Percentiles rank a stretch among this genome's conserved stretches.
phyloP scores from a whole-genome alignment of 164 flowering plant genomes.

The Sextonia rubra region DNA sequence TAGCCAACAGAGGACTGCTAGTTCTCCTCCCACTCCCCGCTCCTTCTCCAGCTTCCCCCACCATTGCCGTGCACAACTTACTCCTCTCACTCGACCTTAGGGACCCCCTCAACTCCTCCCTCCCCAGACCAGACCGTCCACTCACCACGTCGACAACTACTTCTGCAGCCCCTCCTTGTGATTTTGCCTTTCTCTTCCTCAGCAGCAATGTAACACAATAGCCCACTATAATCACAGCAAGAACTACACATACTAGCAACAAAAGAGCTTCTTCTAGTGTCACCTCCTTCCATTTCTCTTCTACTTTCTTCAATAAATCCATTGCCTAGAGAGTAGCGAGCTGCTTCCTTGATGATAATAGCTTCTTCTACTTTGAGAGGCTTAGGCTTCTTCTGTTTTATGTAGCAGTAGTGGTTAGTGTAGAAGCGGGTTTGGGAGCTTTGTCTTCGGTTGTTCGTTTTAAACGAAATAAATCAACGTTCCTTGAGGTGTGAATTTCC shows the following conservation, averaged over 20 bases:
- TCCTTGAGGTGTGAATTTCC: background rate
- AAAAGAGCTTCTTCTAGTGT: slow-evolving; percentile 45
- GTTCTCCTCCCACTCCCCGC: slow-evolving; percentile 17
- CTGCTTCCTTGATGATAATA: background rate
- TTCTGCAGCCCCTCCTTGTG: background rate
- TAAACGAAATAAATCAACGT: background rate
- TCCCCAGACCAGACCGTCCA: slow-evolving; percentile 23
- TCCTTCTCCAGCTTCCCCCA: slow-evolving; percentile 8
- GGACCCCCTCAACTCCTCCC: slow-evolving; percentile 36
- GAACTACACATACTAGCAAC: slow-evolving; percentile 29
- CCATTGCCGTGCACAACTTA: slow-evolving; percentile 34
- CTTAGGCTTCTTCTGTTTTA: background rate
- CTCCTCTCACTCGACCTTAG: slow-evolving; percentile 53
- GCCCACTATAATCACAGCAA: slow-evolving; percentile 25
- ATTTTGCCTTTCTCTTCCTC: slow-evolving; percentile 17
- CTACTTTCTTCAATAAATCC: slow-evolving; percentile 67
- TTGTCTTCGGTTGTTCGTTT: background rate
- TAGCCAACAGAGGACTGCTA: slow-evolving; percentile 48
- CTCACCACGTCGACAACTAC: background rate
- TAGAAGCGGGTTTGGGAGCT: background rate
- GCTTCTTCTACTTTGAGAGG: background rate
- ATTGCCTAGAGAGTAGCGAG: slow-evolving; percentile 18
- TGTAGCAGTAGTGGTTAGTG: background rate
- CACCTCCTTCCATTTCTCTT: slow-evolving; percentile 55
- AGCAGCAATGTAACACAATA: slow-evolving; percentile 26